Base-by-base conservation (phyloP, 257 asterid species). In the Solanum paucissectum region DNA sequence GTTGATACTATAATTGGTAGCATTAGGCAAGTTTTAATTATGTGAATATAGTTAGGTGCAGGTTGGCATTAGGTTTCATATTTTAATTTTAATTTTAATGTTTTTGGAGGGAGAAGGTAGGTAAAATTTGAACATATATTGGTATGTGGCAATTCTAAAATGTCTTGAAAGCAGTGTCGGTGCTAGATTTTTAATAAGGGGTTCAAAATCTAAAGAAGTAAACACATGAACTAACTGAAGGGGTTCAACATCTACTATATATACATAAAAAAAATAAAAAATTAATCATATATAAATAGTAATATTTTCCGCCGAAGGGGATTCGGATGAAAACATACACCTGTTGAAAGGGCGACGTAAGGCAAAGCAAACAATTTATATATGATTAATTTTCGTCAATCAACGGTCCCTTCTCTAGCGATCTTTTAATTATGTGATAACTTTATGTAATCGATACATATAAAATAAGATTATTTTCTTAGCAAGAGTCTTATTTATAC, bases 281-380 rank as follows among this genome's bases (percentile, higher is more conserved):
- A 12, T 4, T 52, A 52, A 18, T 0, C 4, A 52, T 52, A 2
- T 18, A 55, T 55, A 18, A 55, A 18, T 2, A 16, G 2, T 55
- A 55, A 55, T 55, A 55, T 1, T 6, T 52, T 55, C 4, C 9
- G 0, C 0, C 62, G 0, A 2, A 52, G 0, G 0, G 0, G 1
- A 0, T 55, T 18, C 1, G 0, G 0, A 52, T 18, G 23, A 52
- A 49, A 1, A 6, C 7, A 7, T 46, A 1, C 20, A 3, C 55
- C 55, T 46, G 0, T 13, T 13, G 20, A 46, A 46, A 46, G 6
- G 55, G 55, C 20, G 7, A 49, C 21, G 58, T 0, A 52, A 52
- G 23, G n/a, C n/a, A 52, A 52, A 18, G 4, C 62, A 52, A 52
- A 49, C 60, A 52, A 18, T 55, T 6, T 18, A 55, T 55, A 55